Conservation (phyloP, 768 basidiomycete species). For the Calocybe indica region DNA sequence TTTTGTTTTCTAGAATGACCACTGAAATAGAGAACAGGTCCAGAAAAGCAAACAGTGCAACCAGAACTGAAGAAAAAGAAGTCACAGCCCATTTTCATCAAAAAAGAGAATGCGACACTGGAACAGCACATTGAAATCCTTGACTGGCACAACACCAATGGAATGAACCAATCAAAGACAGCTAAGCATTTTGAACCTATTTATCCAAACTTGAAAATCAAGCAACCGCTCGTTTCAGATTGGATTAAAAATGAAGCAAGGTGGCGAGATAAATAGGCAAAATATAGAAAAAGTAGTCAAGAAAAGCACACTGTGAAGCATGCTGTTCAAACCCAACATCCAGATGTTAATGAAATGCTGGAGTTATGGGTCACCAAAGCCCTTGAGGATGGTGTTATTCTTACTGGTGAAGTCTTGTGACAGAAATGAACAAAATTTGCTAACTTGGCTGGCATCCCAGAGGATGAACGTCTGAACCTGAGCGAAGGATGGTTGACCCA, state of each 20-base stretch:
- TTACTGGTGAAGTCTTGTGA: constrained; percentile 28
- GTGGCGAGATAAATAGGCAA: constrained; percentile 10
- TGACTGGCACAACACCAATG: constrained; percentile 27
- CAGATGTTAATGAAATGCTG: constrained; percentile 27
- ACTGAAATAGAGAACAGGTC: too few relatives aligned
- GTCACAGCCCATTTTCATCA: constrained; percentile 6
- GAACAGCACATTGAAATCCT: constrained; percentile 29
- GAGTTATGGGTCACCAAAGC: constrained; percentile 30
- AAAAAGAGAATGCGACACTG: constrained; percentile 26
- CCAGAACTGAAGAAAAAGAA: constrained; percentile 4
- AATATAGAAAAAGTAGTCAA: not conserved
- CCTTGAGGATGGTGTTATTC: constrained; percentile 19
- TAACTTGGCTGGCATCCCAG: constrained; percentile 20
- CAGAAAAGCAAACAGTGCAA: constrained; percentile 1
- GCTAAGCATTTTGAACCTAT: constrained; percentile 21
- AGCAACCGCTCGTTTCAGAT: constrained; percentile 23
- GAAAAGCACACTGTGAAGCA: constrained; percentile 14
- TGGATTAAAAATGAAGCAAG: constrained; percentile 24
- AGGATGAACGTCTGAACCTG: constrained; percentile 23
- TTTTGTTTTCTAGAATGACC: too few relatives aligned
- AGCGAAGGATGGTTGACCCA: constrained; percentile 28
- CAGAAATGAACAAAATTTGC: constrained; percentile 31
- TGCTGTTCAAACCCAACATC: constrained; percentile 20
- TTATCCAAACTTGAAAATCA: constrained; percentile 27
- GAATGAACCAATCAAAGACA: constrained; percentile 23